Percentiles rank a stretch among this genome's conserved stretches.
Conservation (phyloP, 106 monocot species). For the Amphibolis antarctica region DNA sequence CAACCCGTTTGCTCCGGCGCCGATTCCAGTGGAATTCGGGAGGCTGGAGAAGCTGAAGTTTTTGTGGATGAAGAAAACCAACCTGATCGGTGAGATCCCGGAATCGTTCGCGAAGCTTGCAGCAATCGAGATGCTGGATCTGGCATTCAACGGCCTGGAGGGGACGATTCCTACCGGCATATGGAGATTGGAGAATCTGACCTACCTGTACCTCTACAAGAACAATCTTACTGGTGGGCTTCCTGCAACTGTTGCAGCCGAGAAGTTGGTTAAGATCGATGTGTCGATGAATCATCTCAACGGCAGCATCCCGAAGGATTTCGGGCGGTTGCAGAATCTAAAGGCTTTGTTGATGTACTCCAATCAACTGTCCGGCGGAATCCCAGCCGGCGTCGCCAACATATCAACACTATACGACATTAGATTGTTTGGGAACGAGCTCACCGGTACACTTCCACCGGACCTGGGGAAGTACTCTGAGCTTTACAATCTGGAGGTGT, state of each 20-base stretch:
- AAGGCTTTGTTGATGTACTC: conserved; percentile 6
- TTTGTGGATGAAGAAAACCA: conserved; percentile 28
- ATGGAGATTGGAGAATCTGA: conserved; percentile 41
- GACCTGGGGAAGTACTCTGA: conserved; percentile 24
- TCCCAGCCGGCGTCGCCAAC: conserved; percentile 12
- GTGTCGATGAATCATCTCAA: conserved; percentile 18
- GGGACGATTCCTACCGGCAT: conserved; percentile 31
- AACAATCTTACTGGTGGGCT: conserved; percentile 11
- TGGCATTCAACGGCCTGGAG: conserved; percentile 24
- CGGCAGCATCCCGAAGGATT: conserved; percentile 17
- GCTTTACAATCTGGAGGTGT: conserved; percentile 39
- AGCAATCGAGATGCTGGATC: conserved; percentile 29
- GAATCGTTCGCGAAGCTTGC: conserved; percentile 15
- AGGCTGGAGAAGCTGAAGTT: conserved; percentile 26
- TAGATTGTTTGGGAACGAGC: conserved; percentile 16
- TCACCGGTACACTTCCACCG: conserved; percentile 18
- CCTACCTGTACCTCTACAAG: conserved; percentile 25
- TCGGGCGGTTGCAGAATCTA: conserved; percentile 15
- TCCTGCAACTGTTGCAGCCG: conserved; percentile 3
- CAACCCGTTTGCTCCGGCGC: conserved; percentile 31
- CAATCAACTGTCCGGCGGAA: conserved; percentile 21
- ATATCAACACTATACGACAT: conserved; percentile 8
- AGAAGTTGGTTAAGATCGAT: conserved; percentile 10
- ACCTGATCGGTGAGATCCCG: conserved; percentile 39
- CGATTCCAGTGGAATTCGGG: conserved; percentile 33